Conservation (phyloP, 2,329 filamentous ascomycete species). For the Lachnellula occidentalis region DNA sequence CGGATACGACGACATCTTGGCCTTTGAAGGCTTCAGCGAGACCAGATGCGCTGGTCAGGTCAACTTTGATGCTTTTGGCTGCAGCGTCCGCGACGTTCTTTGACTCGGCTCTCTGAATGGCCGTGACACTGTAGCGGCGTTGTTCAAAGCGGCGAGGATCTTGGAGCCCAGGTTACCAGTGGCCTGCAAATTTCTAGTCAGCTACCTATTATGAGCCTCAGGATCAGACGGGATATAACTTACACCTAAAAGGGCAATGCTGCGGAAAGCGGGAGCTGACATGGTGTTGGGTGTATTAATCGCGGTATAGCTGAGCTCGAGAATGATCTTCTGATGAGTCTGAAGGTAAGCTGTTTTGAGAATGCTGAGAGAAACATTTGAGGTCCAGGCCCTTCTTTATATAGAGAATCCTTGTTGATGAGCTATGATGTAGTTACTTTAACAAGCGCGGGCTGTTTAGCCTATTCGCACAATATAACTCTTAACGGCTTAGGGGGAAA, state of each 20-base stretch:
- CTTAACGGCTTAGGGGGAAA: too few relatives aligned
- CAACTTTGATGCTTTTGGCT: conserved; percentile 11
- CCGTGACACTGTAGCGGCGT: conserved; percentile 13
- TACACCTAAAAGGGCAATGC: conserved; percentile 13
- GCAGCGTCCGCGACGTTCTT: conserved; percentile 4
- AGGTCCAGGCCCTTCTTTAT: background rate
- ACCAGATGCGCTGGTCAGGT: conserved; percentile 4
- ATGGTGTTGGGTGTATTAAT: background rate
- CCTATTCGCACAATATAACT: too few relatives aligned
- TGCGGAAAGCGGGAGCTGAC: conserved; percentile 5
- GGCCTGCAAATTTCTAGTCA: conserved; percentile 2
- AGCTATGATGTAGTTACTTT: too few relatives aligned
- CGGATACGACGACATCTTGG: conserved; percentile 15
- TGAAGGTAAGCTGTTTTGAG: background rate
- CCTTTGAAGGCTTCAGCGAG: conserved; percentile 10
- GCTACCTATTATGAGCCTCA: background rate
- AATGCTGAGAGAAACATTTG: background rate
- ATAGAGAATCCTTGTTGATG: too few relatives aligned
- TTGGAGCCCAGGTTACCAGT: conserved; percentile 13
- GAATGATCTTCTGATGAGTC: background rate
- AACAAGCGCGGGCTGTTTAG: too few relatives aligned
- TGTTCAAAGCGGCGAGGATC: conserved; percentile 11
- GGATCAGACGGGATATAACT: background rate
- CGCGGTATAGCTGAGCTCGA: background rate
- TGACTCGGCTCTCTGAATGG: conserved; percentile 13